A percentile compares a stretch with the other conserved stretches of the same genome.
phyloP scores from a whole-genome alignment of 176 grass and related monocot species.

The Chloris gayana region DNA sequence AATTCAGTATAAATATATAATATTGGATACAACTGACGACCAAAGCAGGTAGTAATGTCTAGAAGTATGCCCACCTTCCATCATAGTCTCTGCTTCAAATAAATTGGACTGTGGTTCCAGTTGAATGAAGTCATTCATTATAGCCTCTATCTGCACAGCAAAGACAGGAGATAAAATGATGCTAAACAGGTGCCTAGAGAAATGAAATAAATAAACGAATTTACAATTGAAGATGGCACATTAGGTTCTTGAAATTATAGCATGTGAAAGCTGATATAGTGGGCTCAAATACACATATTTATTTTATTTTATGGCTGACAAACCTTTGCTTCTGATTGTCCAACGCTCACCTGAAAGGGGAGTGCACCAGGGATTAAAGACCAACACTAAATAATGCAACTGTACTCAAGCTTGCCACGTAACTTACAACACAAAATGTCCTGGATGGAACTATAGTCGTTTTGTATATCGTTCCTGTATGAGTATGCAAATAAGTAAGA shows the following conservation, averaged over 20 bases:
- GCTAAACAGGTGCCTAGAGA: not conserved
- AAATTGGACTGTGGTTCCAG: conserved; percentile 84
- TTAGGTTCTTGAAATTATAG: conserved; percentile 13
- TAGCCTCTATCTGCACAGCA: conserved; percentile 77
- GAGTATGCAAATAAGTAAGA: conserved; percentile 30
- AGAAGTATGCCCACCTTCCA: conserved; percentile 78
- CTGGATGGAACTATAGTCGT: conserved; percentile 89
- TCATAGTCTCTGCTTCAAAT: conserved; percentile 97
- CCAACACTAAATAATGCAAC: conserved; percentile 24
- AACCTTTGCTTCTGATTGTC: conserved; percentile 99
- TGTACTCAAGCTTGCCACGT: conserved; percentile 23
- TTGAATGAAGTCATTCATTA: conserved; percentile 97
- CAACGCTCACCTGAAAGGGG: conserved; percentile 79
- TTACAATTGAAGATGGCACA: conserved; percentile 15
- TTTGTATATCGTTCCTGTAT: conserved; percentile 96
- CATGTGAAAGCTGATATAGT: not conserved
- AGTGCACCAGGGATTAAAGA: conserved; percentile 17
- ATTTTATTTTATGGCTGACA: conserved; percentile 27
- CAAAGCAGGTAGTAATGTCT: not conserved
- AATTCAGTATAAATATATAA: conserved; percentile 2
- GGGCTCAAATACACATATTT: conserved; percentile 33
- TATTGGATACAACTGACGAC: not conserved
- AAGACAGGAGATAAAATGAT: not conserved
- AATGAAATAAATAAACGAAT: conserved; percentile 20
- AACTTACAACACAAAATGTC: conserved; percentile 96